Evolutionary conservation across 73 alveolate species (phyloP).

Genomic region (Blepharisma stoltei): DNA sequence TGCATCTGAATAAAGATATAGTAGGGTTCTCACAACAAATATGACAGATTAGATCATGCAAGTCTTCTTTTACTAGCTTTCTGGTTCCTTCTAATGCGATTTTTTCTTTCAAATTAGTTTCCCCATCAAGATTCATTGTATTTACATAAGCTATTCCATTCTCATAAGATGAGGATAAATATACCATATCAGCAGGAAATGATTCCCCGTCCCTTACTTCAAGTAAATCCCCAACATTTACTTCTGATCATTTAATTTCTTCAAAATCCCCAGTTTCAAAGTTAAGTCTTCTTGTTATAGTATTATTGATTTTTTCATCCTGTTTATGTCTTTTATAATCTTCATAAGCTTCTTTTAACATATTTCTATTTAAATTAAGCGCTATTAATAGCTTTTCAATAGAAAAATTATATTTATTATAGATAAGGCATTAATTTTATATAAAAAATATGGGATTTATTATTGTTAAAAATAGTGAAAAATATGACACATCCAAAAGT

Average conservation of each 20-base stretch:
- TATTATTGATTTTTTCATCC: constrained; percentile 57
- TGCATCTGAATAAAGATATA: neutral
- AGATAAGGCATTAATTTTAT: no score
- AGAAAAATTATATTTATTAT: no score
- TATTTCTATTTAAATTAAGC: no score
- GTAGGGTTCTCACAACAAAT: constrained; percentile 29
- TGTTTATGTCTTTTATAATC: constrained; percentile 61
- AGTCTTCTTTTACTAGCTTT: constrained; percentile 27
- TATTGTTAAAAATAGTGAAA: no score
- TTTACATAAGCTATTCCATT: constrained; percentile 64
- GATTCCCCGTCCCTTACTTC: constrained; percentile 60
- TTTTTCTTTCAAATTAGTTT: constrained; percentile 79
- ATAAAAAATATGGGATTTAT: no score
- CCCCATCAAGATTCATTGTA: constrained; percentile 82
- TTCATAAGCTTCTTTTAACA: constrained; percentile 95
- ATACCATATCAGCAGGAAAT: constrained; percentile 78
- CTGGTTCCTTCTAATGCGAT: constrained; percentile 48
- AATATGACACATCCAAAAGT: constrained; percentile 82
- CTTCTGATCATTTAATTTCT: constrained; percentile 53
- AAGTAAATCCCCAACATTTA: constrained; percentile 58
- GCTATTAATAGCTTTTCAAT: no score
- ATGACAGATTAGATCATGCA: neutral
- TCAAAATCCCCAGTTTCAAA: constrained; percentile 38
- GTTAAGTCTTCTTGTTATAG: constrained; percentile 30
- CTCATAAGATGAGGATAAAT: constrained; percentile 58